phyloP scores from a whole-genome alignment of 306 rosid genomes.

The Alnus rubra region DNA sequence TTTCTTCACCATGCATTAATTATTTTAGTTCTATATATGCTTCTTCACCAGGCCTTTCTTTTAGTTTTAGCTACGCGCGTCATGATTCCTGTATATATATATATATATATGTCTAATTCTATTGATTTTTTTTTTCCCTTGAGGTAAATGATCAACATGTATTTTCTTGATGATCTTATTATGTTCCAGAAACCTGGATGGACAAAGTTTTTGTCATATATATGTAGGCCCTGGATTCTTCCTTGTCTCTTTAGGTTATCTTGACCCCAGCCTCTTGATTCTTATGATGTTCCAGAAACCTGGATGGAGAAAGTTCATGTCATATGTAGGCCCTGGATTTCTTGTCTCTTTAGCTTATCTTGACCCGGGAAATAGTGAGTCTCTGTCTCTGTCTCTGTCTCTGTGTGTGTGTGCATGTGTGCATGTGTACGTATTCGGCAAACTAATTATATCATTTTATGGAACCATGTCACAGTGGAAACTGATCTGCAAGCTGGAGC shows the following conservation, averaged over 20 bases:
- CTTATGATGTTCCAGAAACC: constrained; percentile 40
- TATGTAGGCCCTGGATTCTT: no score
- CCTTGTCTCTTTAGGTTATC: no score
- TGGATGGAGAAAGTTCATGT: constrained; percentile 69
- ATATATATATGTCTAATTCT: no score
- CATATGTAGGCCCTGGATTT: constrained; percentile 78
- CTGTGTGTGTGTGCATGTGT: background rate
- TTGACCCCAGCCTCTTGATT: background rate
- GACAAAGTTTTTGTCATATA: no score
- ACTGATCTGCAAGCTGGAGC: constrained; percentile 98
- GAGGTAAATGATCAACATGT: no score
- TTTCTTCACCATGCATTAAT: background rate
- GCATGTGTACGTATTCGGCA: background rate
- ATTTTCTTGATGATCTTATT: no score
- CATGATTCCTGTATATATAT: no score
- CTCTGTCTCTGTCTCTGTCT: background rate
- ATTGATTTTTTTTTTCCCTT: no score
- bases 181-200: no score
- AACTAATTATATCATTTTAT: background rate
- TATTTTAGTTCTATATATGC: no score
- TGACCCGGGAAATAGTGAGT: constrained; percentile 82
- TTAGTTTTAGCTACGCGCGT: no score
- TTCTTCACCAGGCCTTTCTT: no score
- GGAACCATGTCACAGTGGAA: constrained; percentile 76
- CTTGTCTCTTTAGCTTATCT: constrained; percentile 90